Percentiles rank a stretch among this genome's conserved stretches.
Evolutionary conservation across 2,329 filamentous ascomycete species (phyloP).

Genomic region (Sporothrix inflata): DNA sequence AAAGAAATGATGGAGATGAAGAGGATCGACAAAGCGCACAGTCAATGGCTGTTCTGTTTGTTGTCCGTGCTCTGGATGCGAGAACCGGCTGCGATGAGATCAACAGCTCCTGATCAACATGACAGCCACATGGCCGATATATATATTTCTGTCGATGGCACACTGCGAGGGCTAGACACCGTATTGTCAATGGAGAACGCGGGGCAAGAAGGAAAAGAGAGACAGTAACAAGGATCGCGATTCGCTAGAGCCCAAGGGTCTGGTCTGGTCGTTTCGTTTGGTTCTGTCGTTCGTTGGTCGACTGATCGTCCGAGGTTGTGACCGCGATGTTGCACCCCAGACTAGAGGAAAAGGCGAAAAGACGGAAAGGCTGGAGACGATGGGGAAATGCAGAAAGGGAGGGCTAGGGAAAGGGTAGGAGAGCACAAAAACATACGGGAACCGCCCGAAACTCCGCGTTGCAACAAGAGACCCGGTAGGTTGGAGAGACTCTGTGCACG

Average conservation of each 20-base stretch:
- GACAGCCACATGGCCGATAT: slow-evolving; percentile 22
- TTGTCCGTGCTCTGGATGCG: slow-evolving; percentile 5
- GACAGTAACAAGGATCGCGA: not conserved
- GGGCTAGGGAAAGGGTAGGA: not conserved
- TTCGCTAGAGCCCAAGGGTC: not conserved
- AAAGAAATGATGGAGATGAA: not conserved
- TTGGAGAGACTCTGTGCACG: not conserved
- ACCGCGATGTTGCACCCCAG: slow-evolving; percentile 20
- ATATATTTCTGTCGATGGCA: slow-evolving; percentile 14
- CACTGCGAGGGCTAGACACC: not conserved
- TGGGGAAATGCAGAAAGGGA: not conserved
- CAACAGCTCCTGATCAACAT: slow-evolving; percentile 13
- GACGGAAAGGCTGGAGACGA: not conserved
- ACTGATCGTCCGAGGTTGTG: slow-evolving; percentile 9
- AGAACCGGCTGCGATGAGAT: not conserved
- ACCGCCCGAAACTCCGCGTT: slow-evolving; percentile 11
- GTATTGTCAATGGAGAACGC: not conserved
- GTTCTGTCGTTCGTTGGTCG: not conserved
- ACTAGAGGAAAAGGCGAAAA: not conserved
- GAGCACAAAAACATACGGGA: not conserved
- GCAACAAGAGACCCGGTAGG: not conserved
- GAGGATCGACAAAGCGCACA: not conserved
- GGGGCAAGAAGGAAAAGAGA: not conserved
- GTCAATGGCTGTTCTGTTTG: not conserved
- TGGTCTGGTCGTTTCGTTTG: not conserved